phyloP scores from a whole-genome alignment of 805 yeast genomes.

The Candida methanosorbosa region DNA sequence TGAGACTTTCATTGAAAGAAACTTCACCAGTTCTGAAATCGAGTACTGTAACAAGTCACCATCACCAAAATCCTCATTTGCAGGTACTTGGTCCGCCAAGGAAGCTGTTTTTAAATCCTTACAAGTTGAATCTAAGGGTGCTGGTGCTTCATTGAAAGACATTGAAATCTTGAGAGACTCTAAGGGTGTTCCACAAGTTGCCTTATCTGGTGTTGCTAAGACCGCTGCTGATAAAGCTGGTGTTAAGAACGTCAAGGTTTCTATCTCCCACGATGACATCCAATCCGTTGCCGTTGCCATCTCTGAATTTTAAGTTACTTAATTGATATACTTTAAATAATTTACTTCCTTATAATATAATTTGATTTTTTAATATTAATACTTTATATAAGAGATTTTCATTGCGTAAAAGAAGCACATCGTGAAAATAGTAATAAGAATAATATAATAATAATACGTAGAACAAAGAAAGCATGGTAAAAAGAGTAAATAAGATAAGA shows the following conservation, averaged over 20 bases:
- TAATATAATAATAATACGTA: too few species aligned
- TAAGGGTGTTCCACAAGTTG: conserved; percentile 78
- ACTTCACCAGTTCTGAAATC: conserved; percentile 78
- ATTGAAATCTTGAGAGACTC: conserved; percentile 74
- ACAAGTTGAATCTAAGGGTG: conserved; percentile 84
- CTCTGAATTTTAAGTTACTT: conserved; percentile 34
- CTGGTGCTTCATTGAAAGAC: conserved; percentile 87
- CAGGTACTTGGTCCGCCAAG: conserved; percentile 99
- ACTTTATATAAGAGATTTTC: neutral
- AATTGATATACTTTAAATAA: neutral
- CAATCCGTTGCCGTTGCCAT: conserved; percentile 98
- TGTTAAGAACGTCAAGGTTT: conserved; percentile 65
- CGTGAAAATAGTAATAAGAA: too few species aligned
- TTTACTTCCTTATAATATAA: neutral
- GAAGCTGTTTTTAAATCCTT: conserved; percentile 98
- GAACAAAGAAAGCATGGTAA: too few species aligned
- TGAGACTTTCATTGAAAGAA: conserved; percentile 84
- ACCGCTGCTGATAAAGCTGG: conserved; percentile 65
- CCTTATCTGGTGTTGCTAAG: conserved; percentile 68
- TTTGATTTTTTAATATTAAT: too few species aligned
- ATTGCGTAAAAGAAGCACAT: too few species aligned
- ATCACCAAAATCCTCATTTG: conserved; percentile 78
- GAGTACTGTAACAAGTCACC: conserved; percentile 70
- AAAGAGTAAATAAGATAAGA: too few species aligned
- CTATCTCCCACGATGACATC: conserved; percentile 93